Evolutionary conservation across 352 stramenopile genomes (phyloP), one percentile per base, ranked within the genome.

Genomic region (Aphanomyces cochlioides): DNA sequence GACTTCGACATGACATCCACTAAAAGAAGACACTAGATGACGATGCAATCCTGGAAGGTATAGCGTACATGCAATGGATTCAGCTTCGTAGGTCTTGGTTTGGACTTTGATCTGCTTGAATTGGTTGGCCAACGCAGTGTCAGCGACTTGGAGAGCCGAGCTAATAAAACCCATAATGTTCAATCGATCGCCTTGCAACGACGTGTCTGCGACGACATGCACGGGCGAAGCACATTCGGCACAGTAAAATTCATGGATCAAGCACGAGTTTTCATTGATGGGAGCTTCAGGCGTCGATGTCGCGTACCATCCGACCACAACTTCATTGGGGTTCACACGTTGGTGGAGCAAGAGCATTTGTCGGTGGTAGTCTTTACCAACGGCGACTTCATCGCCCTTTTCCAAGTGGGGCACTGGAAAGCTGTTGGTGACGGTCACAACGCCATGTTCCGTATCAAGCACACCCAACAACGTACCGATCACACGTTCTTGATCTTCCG

Each of bases 181-280:
- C 43, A 99, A 82, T 58, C 89, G 75, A 79, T 93, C 81, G 34
- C 75, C 72, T 8, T 76, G 28, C 40, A 99, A 78, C 66, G 81
- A 85, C 53, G 96, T 98, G 79, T 99, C 95, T 5, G 99, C 85
- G 13, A 98, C 93, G 36, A 99, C 74, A 83, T 99, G 96, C 70
- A 98, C 87, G 36, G 91, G 89, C 74, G 90, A 80, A 67, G 93
- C 84, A 64, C 93, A 97, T 75, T 98, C 92, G 48, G 85, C 88
- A 66, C 90, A 90, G 84, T 98, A 99, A 79, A 99, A 99, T 73
- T 99, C 95, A 79, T 99, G 96, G 86, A 99, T 99, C 59, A 99
- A 83, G 57, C 88, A 96, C 61, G 93, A 97, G 68, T 97, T 96
- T 73, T 99, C 95, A 70, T 97, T 91, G 66, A 98, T 83, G 74